Conservation (phyloP, 2,329 filamentous ascomycete genomes). For the Tolypocladium sp. region DNA sequence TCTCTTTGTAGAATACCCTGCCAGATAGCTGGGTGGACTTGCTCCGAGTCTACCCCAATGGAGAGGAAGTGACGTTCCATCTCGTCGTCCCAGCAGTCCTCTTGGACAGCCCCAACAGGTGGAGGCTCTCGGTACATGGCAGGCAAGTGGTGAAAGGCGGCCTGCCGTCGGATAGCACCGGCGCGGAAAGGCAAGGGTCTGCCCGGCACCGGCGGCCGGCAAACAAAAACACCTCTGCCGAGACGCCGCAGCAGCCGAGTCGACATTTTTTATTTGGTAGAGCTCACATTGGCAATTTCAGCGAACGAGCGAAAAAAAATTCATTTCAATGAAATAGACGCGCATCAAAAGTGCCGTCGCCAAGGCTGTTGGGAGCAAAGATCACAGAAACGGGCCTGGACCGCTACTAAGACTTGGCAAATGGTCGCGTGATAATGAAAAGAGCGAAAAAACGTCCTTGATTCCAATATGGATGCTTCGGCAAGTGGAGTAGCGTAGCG, state of each 20-base stretch:
- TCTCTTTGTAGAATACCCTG: background rate
- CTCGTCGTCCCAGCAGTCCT: background rate
- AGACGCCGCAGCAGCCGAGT: background rate
- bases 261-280: background rate
- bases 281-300: background rate
- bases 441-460: no score
- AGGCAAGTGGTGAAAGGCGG: background rate
- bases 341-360: no score
- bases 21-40: background rate
- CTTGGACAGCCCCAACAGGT: background rate
- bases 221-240: background rate
- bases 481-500: no score
- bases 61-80: background rate
- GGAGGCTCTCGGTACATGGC: background rate
- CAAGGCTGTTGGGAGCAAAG: no score
- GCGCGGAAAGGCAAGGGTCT: background rate
- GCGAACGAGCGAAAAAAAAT: background rate
- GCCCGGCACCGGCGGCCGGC: background rate
- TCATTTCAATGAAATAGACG: no score
- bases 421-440: no score
- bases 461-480: no score
- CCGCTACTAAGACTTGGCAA: no score
- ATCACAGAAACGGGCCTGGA: no score
- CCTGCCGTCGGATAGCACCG: background rate
- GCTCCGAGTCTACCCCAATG: background rate